Conservation (phyloP, 257 asterid genomes). For the Nicotiana undulata region DNA sequence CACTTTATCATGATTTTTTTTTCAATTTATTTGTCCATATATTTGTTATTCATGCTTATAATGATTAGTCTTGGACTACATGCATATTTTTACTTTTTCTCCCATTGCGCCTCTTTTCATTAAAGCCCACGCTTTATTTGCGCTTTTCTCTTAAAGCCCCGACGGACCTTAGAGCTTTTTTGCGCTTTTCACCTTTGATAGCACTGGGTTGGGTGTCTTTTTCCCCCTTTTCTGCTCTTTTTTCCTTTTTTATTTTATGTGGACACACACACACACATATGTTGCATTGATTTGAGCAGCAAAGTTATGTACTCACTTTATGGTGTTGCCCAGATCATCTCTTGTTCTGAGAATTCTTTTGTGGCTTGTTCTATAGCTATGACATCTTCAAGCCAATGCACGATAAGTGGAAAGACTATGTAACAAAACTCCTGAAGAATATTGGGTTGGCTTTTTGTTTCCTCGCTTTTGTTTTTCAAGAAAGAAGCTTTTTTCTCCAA, state of each 20-base stretch:
- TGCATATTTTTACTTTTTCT: too few relatives aligned
- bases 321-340: conserved; percentile 6
- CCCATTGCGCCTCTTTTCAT: too few relatives aligned
- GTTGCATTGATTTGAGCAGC: neutral
- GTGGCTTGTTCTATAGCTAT: conserved; percentile 39
- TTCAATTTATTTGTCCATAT: too few relatives aligned
- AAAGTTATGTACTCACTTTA: neutral
- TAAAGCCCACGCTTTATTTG: too few relatives aligned
- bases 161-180: too few relatives aligned
- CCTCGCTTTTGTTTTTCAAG: neutral
- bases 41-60: too few relatives aligned
- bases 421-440: conserved; percentile 51
- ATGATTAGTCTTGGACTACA: too few relatives aligned
- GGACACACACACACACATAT: neutral
- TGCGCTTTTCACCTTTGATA: too few relatives aligned
- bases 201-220: neutral
- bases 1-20: too few relatives aligned
- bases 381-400: conserved; percentile 70
- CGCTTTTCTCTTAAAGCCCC: too few relatives aligned
- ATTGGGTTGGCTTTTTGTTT: conserved; percentile 43
- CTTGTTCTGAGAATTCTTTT: neutral
- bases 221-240: neutral
- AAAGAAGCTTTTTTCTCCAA: neutral
- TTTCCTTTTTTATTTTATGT: neutral
- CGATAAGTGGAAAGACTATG: conserved; percentile 75